These are phyloP conservation scores for Alternaria metachromatica DNA, from an alignment of 2,329 filamentous ascomycete species.

Conservation along the genomic window DNA sequence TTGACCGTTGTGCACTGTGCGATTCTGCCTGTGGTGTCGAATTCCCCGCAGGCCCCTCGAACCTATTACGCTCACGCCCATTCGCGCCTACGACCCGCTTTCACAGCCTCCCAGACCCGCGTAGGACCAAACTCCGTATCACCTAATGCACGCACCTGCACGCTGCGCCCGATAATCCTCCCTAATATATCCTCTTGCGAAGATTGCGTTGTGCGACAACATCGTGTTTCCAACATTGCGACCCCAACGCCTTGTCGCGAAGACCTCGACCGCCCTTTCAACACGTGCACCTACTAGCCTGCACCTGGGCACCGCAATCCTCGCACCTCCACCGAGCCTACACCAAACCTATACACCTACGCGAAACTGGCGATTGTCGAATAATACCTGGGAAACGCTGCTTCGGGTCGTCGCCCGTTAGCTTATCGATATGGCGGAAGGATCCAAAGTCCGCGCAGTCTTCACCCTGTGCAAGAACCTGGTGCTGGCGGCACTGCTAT, in stretches of 20 bases:
- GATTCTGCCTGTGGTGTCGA: background rate
- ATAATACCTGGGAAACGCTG: slow-evolving; percentile 9
- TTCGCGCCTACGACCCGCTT: slow-evolving; percentile 1
- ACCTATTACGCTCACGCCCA: background rate
- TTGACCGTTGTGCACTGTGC: slow-evolving; percentile 7
- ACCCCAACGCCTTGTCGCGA: background rate
- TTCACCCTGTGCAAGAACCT: slow-evolving; percentile 53
- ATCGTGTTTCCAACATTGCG: background rate
- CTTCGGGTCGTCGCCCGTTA: slow-evolving; percentile 25
- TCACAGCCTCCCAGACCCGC: slow-evolving; percentile 1
- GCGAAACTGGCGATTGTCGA: slow-evolving; percentile 15
- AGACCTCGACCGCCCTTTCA: background rate
- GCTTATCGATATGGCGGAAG: slow-evolving; percentile 43
- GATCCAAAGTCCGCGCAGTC: slow-evolving; percentile 39
- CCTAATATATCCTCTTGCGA: slow-evolving; percentile 1
- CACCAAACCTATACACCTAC: background rate
- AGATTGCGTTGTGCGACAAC: slow-evolving; percentile 4
- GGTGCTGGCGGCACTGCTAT: slow-evolving; percentile 51
- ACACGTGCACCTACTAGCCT: background rate
- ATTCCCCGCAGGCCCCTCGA: background rate
- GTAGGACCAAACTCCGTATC: background rate
- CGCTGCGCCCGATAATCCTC: background rate
- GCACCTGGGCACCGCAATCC: background rate
- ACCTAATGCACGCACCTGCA: slow-evolving; percentile 2
- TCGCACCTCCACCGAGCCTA: background rate